phyloP scores from a whole-genome alignment of 257 asterid species.

The Solanum microdontum region DNA sequence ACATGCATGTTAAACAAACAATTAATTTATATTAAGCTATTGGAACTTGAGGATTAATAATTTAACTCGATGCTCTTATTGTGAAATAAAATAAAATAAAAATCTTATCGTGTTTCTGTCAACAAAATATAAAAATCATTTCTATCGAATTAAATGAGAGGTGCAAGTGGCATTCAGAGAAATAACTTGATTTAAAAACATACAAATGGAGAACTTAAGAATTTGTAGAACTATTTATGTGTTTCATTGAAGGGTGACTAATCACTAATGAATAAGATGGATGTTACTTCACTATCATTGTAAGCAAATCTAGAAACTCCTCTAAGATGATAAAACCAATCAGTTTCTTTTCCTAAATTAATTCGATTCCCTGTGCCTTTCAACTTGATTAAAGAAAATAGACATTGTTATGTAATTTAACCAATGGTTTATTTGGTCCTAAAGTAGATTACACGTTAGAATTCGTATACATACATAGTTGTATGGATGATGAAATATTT shows the following conservation, averaged over 20 bases:
- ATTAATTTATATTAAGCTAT: background rate
- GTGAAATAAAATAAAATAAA: background rate
- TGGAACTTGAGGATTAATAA: background rate
- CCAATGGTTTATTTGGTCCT: background rate
- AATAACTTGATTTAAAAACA: background rate
- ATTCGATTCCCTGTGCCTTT: background rate
- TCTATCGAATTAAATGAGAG: constrained; percentile 9
- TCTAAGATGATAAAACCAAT: background rate
- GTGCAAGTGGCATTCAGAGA: constrained; percentile 6
- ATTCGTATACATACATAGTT: background rate
- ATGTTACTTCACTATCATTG: background rate
- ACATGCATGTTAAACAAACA: background rate
- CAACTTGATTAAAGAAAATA: background rate
- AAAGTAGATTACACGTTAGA: background rate
- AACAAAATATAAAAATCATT: background rate
- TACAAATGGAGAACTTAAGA: constrained; percentile 1
- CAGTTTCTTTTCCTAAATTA: background rate
- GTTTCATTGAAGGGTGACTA: background rate
- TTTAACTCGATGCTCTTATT: background rate
- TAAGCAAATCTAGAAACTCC: background rate
- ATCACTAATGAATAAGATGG: background rate
- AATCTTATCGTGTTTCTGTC: background rate
- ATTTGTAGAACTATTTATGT: background rate
- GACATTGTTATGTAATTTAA: background rate
- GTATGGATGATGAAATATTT: background rate